Base-by-base conservation (phyloP, 2,329 filamentous ascomycete genomes). In the Ophiostoma ips region DNA sequence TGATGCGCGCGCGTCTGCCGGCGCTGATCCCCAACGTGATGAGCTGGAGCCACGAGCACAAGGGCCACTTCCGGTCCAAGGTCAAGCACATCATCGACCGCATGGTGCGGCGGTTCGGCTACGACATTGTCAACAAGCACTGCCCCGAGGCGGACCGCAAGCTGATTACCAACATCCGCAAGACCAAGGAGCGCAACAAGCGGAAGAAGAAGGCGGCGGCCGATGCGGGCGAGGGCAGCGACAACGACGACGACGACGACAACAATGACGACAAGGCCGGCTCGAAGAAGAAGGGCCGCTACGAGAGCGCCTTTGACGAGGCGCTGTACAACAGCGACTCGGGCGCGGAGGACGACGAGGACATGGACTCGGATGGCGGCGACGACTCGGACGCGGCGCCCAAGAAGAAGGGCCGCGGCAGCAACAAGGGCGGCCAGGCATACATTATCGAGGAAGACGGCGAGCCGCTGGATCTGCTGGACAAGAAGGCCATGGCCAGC, bases 61-160 rank as follows among this genome's bases (percentile, higher is more conserved):
- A 96, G 70, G 88, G 88, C 12, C 88, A 94, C 63, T 92, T 98
- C 70, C 87, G 90, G 61, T 83, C 86, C 46, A 98, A 96, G 71
- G 89, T 98, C 58, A 96, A 95, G 78, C 89, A 95, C 62, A 96
- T 98, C 55, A 71, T 98, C 15, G 92, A 98, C 68, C 81, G 92
- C 48, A 87, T 95, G 76, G 84, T 96, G 19, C 80, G 90, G 45
- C 81, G 90, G 51, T 96, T 95, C 61, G 89, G 92, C 45, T 84
- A 84, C 43, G 83, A 90, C 2, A 67, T 79, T 30, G 77, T 98
- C 12, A 86, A 92, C 66, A 77, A 78, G 56, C 73, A 85, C 63
- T 89, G 86, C 52, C 90, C 89, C 3, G 86, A 94, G 60, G 78
- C 79, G 19, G 90, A 95, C 66, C 81, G 81, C 58, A 98, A 96